Conservation (phyloP, 1,139 yeast genomes). For the Waltiozyma sp. region DNA sequence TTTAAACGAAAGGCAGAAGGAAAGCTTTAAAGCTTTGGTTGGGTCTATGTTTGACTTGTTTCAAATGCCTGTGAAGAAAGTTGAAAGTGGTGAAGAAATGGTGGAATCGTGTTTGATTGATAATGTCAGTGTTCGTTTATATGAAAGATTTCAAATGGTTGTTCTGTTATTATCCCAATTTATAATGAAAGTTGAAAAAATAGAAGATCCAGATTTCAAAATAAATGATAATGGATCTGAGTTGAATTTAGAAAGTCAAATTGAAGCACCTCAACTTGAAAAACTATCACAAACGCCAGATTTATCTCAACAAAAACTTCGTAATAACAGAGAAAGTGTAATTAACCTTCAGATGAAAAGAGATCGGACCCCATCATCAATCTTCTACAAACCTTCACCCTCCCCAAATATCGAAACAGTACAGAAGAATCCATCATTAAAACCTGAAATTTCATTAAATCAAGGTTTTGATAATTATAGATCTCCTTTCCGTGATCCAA, state of each 20-base stretch:
- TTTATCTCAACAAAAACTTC: background rate
- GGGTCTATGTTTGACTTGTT: conserved; percentile 19
- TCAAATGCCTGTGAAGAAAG: conserved; percentile 12
- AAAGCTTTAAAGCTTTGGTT: conserved; percentile 12
- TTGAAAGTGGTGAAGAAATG: background rate
- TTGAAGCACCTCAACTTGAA: background rate
- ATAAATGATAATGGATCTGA: too few species aligned
- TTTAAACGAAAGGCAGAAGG: conserved; percentile 9
- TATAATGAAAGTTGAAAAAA: conserved; percentile 17
- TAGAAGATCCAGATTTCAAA: too few species aligned
- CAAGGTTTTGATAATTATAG: background rate
- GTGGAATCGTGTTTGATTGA: conserved; percentile 17
- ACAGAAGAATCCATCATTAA: too few species aligned
- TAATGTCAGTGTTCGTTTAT: conserved; percentile 15
- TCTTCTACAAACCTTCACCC: background rate
- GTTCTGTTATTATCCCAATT: conserved; percentile 21
- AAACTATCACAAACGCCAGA: background rate
- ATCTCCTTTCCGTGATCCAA: background rate
- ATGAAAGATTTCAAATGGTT: conserved; percentile 20
- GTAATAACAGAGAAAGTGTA: background rate
- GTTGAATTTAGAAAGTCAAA: too few species aligned
- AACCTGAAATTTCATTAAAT: too few species aligned
- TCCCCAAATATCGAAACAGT: background rate
- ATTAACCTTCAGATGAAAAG: background rate
- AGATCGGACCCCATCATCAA: background rate